These are phyloP conservation scores for Komagataella pseudopastoris DNA, from an alignment of 805 yeast species.

Conservation along the genomic window DNA sequence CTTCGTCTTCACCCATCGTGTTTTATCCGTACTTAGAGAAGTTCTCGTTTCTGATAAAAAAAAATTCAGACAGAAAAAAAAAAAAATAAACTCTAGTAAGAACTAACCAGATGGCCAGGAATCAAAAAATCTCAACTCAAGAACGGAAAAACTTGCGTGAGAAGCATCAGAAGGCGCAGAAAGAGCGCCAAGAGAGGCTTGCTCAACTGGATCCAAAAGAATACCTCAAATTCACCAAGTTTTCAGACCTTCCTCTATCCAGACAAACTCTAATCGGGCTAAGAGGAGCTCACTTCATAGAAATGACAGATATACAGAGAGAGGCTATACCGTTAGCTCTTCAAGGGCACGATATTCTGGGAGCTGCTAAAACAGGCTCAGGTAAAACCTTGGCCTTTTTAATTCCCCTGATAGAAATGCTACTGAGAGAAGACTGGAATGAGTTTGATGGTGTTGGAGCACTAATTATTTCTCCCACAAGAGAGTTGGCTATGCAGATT, in stretches of 20 bases:
- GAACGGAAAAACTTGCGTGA: slow-evolving; percentile 14
- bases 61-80: not conserved
- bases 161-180: slow-evolving; percentile 20
- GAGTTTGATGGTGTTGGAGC: slow-evolving; percentile 86
- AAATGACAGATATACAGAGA: slow-evolving; percentile 78
- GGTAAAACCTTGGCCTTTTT: slow-evolving; percentile 86
- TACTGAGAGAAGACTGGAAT: slow-evolving; percentile 61
- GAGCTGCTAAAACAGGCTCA: slow-evolving; percentile 83
- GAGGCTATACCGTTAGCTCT: slow-evolving; percentile 65
- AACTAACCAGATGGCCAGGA: slow-evolving; percentile 13
- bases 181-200: slow-evolving; percentile 34
- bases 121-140: slow-evolving; percentile 12
- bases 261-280: slow-evolving; percentile 55
- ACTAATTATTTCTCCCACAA: slow-evolving; percentile 77
- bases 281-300: slow-evolving; percentile 62
- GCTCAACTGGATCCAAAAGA: slow-evolving; percentile 36
- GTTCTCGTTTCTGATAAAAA: not conserved
- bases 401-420: slow-evolving; percentile 63
- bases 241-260: slow-evolving; percentile 70
- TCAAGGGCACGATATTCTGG: slow-evolving; percentile 68
- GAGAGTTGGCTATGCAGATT: slow-evolving; percentile 85
- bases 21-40: not conserved
- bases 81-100: not conserved
- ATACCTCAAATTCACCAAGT: slow-evolving; percentile 28
- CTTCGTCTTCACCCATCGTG: not conserved